Percentiles rank a stretch among this genome's conserved stretches.
Evolutionary conservation across 148 eudicot species (phyloP).

Genomic region (Linanthus parryae): DNA sequence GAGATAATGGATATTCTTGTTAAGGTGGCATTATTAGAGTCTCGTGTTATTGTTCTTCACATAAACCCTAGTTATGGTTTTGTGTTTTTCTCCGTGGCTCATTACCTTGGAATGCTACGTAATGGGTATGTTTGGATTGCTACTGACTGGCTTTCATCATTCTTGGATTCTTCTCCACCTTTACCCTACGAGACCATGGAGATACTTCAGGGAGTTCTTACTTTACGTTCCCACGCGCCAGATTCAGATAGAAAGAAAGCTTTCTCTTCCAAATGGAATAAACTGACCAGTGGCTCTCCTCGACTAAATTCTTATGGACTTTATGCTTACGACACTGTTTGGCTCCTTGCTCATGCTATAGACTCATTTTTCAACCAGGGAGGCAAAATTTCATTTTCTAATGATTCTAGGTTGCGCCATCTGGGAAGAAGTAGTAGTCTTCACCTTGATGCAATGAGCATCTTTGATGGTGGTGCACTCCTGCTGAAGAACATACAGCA

Average conservation of each 20-base stretch:
- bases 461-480: slow-evolving; percentile 69
- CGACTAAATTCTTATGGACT: slow-evolving; percentile 79
- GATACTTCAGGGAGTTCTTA: slow-evolving; percentile 71
- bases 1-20: slow-evolving; percentile 69
- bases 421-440: slow-evolving; percentile 28
- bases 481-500: slow-evolving; percentile 50
- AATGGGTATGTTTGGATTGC: slow-evolving; percentile 89
- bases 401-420: slow-evolving; percentile 29
- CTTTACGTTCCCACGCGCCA: slow-evolving; percentile 64
- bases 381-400: slow-evolving; percentile 68
- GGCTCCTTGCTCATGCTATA: slow-evolving; percentile 83
- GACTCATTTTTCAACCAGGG: slow-evolving; percentile 69
- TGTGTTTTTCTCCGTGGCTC: slow-evolving; percentile 56
- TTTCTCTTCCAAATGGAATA: slow-evolving; percentile 56
- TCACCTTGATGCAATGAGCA: slow-evolving; percentile 54
- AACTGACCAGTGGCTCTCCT: slow-evolving; percentile 40
- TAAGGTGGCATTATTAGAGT: slow-evolving; percentile 63
- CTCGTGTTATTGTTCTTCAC: slow-evolving; percentile 75
- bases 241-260: slow-evolving; percentile 47
- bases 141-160: slow-evolving; percentile 87
- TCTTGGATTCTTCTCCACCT: slow-evolving; percentile 55
- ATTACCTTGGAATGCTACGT: slow-evolving; percentile 76
- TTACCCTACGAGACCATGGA: slow-evolving; percentile 36
- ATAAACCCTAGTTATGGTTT: slow-evolving; percentile 56
- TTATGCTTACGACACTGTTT: slow-evolving; percentile 87